phyloP scores from a whole-genome alignment of 75 land plant genomes.

The Azolla pinnata region DNA sequence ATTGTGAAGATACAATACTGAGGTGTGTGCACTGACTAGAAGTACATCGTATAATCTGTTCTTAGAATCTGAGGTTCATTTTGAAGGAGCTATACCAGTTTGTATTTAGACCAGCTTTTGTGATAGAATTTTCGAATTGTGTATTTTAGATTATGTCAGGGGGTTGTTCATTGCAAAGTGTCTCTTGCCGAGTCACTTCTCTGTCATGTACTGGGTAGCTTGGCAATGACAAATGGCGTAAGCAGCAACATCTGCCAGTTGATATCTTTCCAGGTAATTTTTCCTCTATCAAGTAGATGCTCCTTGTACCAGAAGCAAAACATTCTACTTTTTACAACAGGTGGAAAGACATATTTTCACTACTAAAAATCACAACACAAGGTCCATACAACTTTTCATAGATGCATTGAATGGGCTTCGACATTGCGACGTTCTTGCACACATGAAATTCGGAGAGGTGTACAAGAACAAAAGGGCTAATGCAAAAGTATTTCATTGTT shows the following conservation, averaged over 20 bases:
- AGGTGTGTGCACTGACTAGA: slow-evolving; percentile 40
- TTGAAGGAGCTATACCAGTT: no score
- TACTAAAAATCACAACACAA: slow-evolving; percentile 46
- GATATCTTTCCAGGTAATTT: slow-evolving; percentile 59
- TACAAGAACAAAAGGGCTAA: slow-evolving; percentile 31
- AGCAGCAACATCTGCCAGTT: slow-evolving; percentile 32
- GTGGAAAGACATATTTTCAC: slow-evolving; percentile 60
- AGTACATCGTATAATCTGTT: no score
- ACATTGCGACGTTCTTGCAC: slow-evolving; percentile 31
- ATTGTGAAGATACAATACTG: slow-evolving; percentile 50
- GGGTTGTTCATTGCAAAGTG: slow-evolving; percentile 53
- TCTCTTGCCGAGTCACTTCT: slow-evolving; percentile 76
- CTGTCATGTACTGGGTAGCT: slow-evolving; percentile 47
- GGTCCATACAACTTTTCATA: slow-evolving; percentile 72
- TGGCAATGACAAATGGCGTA: slow-evolving; percentile 37
- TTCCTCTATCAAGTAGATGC: no score
- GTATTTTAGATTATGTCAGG: slow-evolving; percentile 58
- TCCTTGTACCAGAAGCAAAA: no score
- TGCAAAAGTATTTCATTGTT: no score
- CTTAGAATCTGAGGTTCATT: no score
- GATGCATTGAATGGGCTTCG: slow-evolving; percentile 70
- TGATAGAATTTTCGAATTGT: neutral
- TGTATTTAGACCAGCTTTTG: neutral
- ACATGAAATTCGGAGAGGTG: slow-evolving; percentile 4
- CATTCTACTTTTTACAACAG: slow-evolving; percentile 34